These are phyloP conservation scores for Ilyonectria robusta DNA, from an alignment of 2,329 filamentous ascomycete genomes.

Conservation along the genomic window DNA sequence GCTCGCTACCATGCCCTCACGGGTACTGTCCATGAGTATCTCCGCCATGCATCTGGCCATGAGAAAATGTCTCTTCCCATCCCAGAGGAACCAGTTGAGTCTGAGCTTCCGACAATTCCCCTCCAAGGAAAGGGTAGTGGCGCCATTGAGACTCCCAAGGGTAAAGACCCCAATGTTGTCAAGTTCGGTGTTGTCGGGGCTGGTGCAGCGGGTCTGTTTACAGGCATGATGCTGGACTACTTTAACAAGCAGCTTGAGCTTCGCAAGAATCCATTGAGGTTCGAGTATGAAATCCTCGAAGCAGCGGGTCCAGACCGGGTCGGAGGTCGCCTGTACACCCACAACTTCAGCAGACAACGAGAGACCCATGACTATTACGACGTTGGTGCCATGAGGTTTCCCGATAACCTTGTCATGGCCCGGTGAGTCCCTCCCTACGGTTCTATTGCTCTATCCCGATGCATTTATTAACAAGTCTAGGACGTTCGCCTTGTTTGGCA, in stretches of 20 bases:
- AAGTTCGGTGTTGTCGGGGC: conserved; percentile 26
- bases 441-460: neutral
- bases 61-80: neutral
- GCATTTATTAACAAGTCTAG: neutral
- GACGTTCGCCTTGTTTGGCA: conserved; percentile 13
- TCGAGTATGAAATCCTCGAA: conserved; percentile 31
- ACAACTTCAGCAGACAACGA: conserved; percentile 17
- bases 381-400: conserved; percentile 34
- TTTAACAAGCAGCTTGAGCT: conserved; percentile 12
- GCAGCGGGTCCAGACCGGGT: conserved; percentile 13
- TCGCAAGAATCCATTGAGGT: neutral
- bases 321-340: conserved; percentile 33
- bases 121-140: no score
- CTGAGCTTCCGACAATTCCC: neutral
- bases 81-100: neutral
- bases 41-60: neutral
- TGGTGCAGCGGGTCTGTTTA: conserved; percentile 28
- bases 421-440: neutral
- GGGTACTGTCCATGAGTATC: neutral
- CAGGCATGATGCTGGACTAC: conserved; percentile 24
- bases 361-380: conserved; percentile 34
- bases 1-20: neutral
- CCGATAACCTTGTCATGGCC: conserved; percentile 29
- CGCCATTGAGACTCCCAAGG: neutral
- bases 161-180: neutral